Evolutionary conservation across 495 filamentous ascomycete genomes (phyloP).

Genomic region (Schizothecium vesticola): DNA sequence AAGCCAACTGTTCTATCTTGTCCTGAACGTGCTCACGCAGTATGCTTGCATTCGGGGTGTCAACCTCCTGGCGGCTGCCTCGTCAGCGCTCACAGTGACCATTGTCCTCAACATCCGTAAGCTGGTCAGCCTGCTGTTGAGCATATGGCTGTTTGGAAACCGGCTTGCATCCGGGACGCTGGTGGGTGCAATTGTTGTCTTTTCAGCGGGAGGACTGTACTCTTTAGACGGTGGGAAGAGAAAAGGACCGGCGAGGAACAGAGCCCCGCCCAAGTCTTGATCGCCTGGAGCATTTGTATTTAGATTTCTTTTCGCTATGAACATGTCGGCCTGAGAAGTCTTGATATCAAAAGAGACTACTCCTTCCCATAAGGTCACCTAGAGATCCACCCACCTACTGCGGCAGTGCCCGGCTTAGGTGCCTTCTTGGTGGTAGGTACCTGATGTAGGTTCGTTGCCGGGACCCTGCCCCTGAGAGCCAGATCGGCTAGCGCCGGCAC

Average conservation of each 20-base stretch:
- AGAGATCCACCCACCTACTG: neutral
- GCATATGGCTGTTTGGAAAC: slow-evolving; percentile 92
- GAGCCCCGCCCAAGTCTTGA: slow-evolving; percentile 20
- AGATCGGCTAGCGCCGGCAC: neutral
- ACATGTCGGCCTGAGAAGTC: neutral
- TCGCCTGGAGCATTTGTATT: neutral
- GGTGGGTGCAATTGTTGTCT: slow-evolving; percentile 77
- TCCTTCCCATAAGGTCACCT: neutral
- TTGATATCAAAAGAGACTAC: neutral
- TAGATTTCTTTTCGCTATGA: neutral
- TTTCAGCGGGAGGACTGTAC: slow-evolving; percentile 82
- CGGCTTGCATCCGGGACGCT: slow-evolving; percentile 66
- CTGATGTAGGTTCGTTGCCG: too few species aligned
- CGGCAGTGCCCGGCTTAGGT: too few species aligned
- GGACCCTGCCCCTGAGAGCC: neutral
- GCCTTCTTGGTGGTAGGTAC: too few species aligned
- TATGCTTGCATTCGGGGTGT: slow-evolving; percentile 93
- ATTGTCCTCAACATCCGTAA: slow-evolving; percentile 95
- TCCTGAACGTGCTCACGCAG: slow-evolving; percentile 83
- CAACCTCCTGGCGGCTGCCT: slow-evolving; percentile 77
- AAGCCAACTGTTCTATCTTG: slow-evolving; percentile 63
- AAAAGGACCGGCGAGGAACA: slow-evolving; percentile 23
- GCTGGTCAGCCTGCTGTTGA: slow-evolving; percentile 82
- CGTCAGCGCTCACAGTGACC: slow-evolving; percentile 88
- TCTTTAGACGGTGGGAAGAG: slow-evolving; percentile 58